Conservation (phyloP, 2,329 filamentous ascomycete genomes). For the Fusarium coicis region DNA sequence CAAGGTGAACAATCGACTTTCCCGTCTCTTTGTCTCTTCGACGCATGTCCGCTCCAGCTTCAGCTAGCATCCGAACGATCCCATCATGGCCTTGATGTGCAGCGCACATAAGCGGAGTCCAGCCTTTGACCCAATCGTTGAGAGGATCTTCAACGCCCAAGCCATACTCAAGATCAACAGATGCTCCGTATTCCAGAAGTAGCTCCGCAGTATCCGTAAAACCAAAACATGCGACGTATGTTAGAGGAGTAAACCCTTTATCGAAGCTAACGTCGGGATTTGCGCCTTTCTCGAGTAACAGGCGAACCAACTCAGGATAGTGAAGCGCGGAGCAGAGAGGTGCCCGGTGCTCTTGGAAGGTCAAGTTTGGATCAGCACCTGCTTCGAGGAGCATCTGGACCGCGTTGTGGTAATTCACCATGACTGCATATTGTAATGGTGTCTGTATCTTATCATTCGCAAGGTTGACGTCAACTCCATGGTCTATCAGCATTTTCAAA, state of each 20-base stretch:
- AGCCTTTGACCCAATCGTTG: not conserved
- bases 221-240: not conserved
- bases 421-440: not conserved
- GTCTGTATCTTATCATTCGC: rapidly evolving
- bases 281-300: not conserved
- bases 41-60: not conserved
- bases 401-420: rapidly evolving
- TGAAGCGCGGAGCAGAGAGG: not conserved
- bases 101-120: not conserved
- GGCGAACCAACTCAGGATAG: not conserved
- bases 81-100: rapidly evolving
- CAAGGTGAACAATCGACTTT: not conserved
- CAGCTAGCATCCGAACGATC: not conserved
- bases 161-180: not conserved
- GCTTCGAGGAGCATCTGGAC: not conserved
- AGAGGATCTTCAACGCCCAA: not conserved
- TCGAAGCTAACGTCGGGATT: not conserved
- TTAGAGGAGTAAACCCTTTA: not conserved
- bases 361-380: not conserved
- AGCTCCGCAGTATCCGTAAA: rapidly evolving
- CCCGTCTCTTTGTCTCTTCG: not conserved
- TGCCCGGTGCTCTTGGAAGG: rapidly evolving
- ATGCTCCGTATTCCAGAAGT: not conserved
- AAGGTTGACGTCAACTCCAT: not conserved
- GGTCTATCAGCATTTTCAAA: not conserved